Evolutionary conservation across 2,329 filamentous ascomycete genomes (phyloP).

Genomic region (Chrysosporium queenslandicum): DNA sequence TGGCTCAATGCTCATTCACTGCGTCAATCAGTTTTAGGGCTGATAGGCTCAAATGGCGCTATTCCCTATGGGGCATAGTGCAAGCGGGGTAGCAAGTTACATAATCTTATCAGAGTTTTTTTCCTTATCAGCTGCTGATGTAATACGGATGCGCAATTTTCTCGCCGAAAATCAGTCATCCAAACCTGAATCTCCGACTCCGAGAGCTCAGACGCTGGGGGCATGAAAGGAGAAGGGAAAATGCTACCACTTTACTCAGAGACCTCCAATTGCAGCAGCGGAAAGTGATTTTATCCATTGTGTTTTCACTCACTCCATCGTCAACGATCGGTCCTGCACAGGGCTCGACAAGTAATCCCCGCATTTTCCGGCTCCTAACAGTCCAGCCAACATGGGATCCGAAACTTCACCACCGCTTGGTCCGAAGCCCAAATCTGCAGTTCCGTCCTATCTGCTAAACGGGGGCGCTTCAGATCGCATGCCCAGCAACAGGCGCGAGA

Average conservation of each 20-base stretch:
- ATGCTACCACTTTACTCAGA: background rate
- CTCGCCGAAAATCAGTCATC: background rate
- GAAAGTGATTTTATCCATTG: background rate
- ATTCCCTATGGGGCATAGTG: background rate
- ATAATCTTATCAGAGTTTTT: slow-evolving; percentile 1
- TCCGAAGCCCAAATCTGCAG: slow-evolving; percentile 42
- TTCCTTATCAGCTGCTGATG: slow-evolving; percentile 2
- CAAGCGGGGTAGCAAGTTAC: background rate
- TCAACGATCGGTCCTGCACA: too few relatives aligned
- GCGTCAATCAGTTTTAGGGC: too few relatives aligned
- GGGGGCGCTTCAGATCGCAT: slow-evolving; percentile 45
- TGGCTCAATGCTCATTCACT: too few relatives aligned
- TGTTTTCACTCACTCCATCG: too few relatives aligned
- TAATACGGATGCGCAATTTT: slow-evolving; percentile 1
- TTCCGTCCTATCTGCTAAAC: slow-evolving; percentile 50
- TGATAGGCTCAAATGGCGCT: too few relatives aligned
- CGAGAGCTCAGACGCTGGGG: background rate
- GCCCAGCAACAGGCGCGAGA: slow-evolving; percentile 43
- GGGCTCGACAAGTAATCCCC: background rate
- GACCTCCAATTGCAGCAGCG: background rate
- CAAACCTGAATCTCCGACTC: background rate
- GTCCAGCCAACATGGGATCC: slow-evolving; percentile 37
- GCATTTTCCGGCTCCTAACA: background rate
- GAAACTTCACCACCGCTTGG: slow-evolving; percentile 33
- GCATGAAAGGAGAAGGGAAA: background rate